Conservation (phyloP, 768 basidiomycete species). For the Lactifluus subvellereus region DNA sequence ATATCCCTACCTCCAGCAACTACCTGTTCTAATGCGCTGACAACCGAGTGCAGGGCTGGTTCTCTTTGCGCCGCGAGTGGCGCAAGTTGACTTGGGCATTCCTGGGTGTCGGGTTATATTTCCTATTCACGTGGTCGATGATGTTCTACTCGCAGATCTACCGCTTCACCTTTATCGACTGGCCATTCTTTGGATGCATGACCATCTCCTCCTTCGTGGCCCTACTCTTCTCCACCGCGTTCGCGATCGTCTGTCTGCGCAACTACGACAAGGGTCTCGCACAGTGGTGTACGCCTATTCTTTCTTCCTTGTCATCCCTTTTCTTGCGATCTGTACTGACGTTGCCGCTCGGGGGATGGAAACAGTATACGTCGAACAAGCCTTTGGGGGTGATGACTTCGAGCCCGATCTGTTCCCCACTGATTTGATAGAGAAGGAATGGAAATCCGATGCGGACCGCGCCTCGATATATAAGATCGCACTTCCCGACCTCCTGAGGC, state of each 20-base stretch:
- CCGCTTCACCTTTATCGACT: conserved; percentile 32
- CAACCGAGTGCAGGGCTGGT: conserved; percentile 42
- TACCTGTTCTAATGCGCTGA: neutral
- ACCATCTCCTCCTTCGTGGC: conserved; percentile 38
- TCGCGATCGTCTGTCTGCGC: conserved; percentile 44
- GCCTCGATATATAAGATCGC: conserved; percentile 14
- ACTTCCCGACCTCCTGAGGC: conserved; percentile 7
- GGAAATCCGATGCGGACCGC: conserved; percentile 16
- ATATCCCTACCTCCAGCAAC: conserved; percentile 5
- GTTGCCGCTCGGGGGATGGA: neutral
- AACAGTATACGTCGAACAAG: conserved; percentile 16
- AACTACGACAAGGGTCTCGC: conserved; percentile 52
- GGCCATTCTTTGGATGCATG: conserved; percentile 48
- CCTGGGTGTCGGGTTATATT: conserved; percentile 36
- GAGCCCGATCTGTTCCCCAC: conserved; percentile 17
- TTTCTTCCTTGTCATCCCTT: neutral
- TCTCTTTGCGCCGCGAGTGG: conserved; percentile 43
- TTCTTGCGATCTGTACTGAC: neutral
- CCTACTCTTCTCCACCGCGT: conserved; percentile 35
- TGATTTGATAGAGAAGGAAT: conserved; percentile 11
- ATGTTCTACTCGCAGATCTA: conserved; percentile 31
- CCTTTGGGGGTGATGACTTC: conserved; percentile 2
- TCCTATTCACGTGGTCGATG: conserved; percentile 28
- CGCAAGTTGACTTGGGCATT: conserved; percentile 40
- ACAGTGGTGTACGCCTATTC: conserved; percentile 44